Base-by-base conservation (phyloP, 2,329 filamentous ascomycete species). In the Setomelanomma holmii region DNA sequence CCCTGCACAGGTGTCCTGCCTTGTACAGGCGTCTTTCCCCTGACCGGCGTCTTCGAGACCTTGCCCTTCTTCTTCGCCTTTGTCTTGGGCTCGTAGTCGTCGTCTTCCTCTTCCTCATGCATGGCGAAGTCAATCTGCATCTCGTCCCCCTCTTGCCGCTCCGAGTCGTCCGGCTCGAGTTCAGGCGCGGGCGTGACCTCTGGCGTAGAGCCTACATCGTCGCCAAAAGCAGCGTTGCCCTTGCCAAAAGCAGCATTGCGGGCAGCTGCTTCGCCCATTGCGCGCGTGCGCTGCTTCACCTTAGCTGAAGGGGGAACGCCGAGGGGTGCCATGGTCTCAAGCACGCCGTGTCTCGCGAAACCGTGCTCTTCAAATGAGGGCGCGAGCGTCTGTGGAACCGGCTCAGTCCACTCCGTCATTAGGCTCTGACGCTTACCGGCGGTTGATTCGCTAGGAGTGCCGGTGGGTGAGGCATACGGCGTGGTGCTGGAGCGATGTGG, bases 281-380 rank as follows among this genome's bases (percentile, higher is more conserved):
- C 70, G 66, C 79, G 82, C 52, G 81, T 72, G 60, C 82, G 80
- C 55, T 79, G 78, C 76, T 86, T 85, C 60, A 86, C 79, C 69
- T 85, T 83, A 41, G 82, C 76, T 19, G 81, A 82, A 11, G 92
- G 92, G 62, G 87, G 80, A 48, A 86, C 83, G 35, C 92, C 92
- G 49, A 96, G 78, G 21, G 92, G 88, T 46, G 87, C 87, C 92
- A 96, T 96, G 66, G 88, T 88, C 74, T 90, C 88, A 52, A 96
- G 80, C 16, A 96, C 89, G 58, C 90, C 90, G 72, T 86, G 85
- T 42, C 88, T 82, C 66, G 88, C 80, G 62, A 95, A 82, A 39
- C 89, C 89, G 71, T 84, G 80, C 62, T 96, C 91, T 78, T 90
- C 86, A 70, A 88, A 96, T 71, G 89, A 93, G 10, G 92, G 81